A percentile compares a stretch with the other conserved stretches of the same genome.
These are phyloP conservation scores for Termitomyces sp. DNA, from an alignment of 768 basidiomycete genomes.

Conservation along the genomic window DNA sequence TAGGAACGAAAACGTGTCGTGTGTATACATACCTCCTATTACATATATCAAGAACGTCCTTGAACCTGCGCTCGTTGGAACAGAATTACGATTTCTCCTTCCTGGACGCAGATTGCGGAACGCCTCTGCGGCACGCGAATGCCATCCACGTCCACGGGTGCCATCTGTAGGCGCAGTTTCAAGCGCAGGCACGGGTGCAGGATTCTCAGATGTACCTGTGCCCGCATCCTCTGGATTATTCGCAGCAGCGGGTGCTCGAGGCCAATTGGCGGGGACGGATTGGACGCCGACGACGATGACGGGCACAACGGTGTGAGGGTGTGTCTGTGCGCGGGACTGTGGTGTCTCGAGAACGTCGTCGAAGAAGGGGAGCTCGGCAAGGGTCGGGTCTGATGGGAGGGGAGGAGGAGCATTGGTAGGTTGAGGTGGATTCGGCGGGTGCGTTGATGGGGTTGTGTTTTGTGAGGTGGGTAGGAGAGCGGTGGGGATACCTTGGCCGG, in stretches of 20 bases:
- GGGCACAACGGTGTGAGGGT: slow-evolving; percentile 55
- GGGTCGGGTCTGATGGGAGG: slow-evolving; percentile 9
- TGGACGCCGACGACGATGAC: slow-evolving; percentile 84
- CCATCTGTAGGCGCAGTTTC: neutral
- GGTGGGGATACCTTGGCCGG: slow-evolving; percentile 12
- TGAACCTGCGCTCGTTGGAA: slow-evolving; percentile 32
- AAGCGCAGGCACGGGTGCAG: neutral
- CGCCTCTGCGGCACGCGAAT: slow-evolving; percentile 59
- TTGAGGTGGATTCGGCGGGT: slow-evolving; percentile 7
- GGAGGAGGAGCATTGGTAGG: neutral
- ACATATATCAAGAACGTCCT: slow-evolving; percentile 90
- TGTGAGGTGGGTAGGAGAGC: slow-evolving; percentile 10
- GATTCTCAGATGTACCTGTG: neutral
- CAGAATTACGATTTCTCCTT: slow-evolving; percentile 16
- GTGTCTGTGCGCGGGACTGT: neutral
- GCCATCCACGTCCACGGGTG: slow-evolving; percentile 37
- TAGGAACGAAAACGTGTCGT: neutral
- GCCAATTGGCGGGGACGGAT: slow-evolving; percentile 54
- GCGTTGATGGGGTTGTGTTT: slow-evolving; percentile 15
- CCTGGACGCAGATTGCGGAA: slow-evolving; percentile 51
- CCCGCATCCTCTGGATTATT: neutral
- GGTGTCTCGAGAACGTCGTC: slow-evolving; percentile 3
- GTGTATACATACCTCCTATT: slow-evolving; percentile 72
- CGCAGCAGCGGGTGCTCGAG: slow-evolving; percentile 16
- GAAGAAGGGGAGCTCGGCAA: slow-evolving; percentile 17